Evolutionary conservation across 805 yeast species (phyloP), one percentile per base, ranked within the genome.

Genomic region (Schizosaccharomyces japonicus): DNA sequence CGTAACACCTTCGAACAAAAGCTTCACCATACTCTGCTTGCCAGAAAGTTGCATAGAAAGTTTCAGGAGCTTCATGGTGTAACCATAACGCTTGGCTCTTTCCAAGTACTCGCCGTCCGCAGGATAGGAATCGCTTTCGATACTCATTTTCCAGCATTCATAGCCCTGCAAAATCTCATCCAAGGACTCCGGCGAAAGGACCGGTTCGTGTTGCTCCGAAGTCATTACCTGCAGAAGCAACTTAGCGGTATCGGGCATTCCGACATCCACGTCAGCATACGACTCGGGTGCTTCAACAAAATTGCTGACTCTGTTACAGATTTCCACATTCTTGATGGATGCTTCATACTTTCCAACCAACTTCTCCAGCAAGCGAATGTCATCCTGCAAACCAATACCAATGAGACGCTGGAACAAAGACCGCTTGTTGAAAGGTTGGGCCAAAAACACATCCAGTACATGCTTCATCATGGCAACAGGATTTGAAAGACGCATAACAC

Each of bases 1-100:
- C 44, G 92, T 64, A 53, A 80, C 81, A 0, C 87, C 83, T 54
- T 85, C 94, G 44, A 73, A 75, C 93, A 94, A 82, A 39, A 85
- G 58, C 56, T 77, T 76, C 31, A 36, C 36, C 6, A 15, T 11
- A 8, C 39, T 36, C 25, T 27, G 19, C 25, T 28, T 42, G 33
- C 25, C 25, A 15, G 11, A 42, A n/a, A 23, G 32, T 15, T 42
- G 19, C 8, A 27, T 27, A 10, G 17, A 36, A 7, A 36, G 28
- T 8, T 36, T 25, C 42, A 36, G 17, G 2, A 36, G 13, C 7
- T 36, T 36, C 5, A 36, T 15, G n/a, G 27, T 36, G n/a, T 15
- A 36, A 19, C 42, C 42, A 10, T 15, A 36, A 7, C 42, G 17
- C 23, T 11, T 36, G 1, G 42, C 25, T 36, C 42, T 25, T 21